A percentile compares a stretch with the other conserved stretches of the same genome.
Evolutionary conservation across 148 eudicot species (phyloP).

Genomic region (Chenopodium suecicum): DNA sequence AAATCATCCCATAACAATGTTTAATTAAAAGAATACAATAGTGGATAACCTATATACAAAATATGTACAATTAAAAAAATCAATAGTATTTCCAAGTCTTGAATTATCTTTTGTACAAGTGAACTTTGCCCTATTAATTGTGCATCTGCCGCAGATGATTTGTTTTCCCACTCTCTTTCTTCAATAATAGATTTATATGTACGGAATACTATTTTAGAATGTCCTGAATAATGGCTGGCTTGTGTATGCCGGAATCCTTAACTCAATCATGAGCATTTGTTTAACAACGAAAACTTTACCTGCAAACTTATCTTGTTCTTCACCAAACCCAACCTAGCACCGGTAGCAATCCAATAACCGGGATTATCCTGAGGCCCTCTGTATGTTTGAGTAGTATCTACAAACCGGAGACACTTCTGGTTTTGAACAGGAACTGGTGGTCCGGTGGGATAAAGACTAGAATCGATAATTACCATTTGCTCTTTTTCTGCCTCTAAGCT

Average conservation of each 20-base stretch:
- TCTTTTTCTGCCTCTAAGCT: slow-evolving; percentile 41
- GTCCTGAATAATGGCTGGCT: too few relatives aligned
- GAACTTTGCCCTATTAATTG: neutral
- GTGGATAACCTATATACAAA: neutral
- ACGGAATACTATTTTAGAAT: too few relatives aligned
- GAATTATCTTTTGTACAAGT: neutral
- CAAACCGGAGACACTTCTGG: slow-evolving; percentile 57
- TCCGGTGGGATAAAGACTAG: slow-evolving; percentile 63
- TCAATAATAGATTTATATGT: too few relatives aligned
- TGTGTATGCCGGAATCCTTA: neutral
- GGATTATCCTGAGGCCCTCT: slow-evolving; percentile 71
- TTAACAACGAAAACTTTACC: slow-evolving; percentile 70
- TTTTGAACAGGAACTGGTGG: slow-evolving; percentile 66
- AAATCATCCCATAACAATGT: too few relatives aligned
- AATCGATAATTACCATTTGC: slow-evolving; percentile 55
- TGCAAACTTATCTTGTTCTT: slow-evolving; percentile 60
- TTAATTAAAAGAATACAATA: too few relatives aligned
- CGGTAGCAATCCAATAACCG: slow-evolving; percentile 84
- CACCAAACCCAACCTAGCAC: slow-evolving; percentile 61
- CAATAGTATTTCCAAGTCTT: too few relatives aligned
- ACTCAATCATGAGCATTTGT: slow-evolving; percentile 14
- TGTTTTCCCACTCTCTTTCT: too few relatives aligned
- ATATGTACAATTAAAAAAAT: neutral
- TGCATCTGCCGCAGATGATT: neutral
- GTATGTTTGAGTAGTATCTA: slow-evolving; percentile 55